Evolutionary conservation across 139 green algal genomes (phyloP), one percentile per base, ranked within the genome.

Genomic region (Chlorella sp.): DNA sequence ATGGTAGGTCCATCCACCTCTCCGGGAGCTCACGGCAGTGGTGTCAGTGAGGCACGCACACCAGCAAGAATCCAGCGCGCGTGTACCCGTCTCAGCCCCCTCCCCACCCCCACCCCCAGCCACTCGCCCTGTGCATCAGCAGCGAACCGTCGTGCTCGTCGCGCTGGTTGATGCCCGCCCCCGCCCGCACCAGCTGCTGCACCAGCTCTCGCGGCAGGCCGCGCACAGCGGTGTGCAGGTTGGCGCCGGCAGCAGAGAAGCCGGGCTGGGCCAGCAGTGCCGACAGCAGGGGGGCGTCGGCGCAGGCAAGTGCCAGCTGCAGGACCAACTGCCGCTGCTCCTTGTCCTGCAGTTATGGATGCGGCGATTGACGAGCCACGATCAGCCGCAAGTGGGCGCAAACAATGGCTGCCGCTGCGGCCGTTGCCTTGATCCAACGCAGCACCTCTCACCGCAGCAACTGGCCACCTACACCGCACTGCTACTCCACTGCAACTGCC

Each of bases 71-170:
- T n/a, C n/a, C n/a, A n/a, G n/a, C n/a, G n/a, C n/a, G n/a, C n/a
- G n/a, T n/a, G n/a, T n/a, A n/a, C n/a, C n/a, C n/a, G n/a, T n/a
- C n/a, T n/a, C n/a, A n/a, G n/a, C n/a, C n/a, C 64, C 64, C 19
- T 4, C 19, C 64, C 64, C 16, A 72, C 8, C 46, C 11, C 8
- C 16, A 28, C 17, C 34, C 72, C 48, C 34, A 73, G 7, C 46
- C 8, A 17, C 46, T 54, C 11, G 51, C 80, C 80, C 70, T 78
- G 65, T 85, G 80, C 44, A 76, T 34, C 8, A 85, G 80, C 46
- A 79, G 69, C 2, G 44, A 51, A 46, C 80, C 80, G 26, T 72
- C 19, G 13, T 73, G 22, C 13, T 13, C 38, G 38, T 73, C 58
- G 2, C 76, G 60, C 76, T 73, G 58, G 58, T 83, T 83, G 34